These are phyloP conservation scores for Irpex rosettiformis DNA, from an alignment of 1,284 basidiomycete species.

Conservation along the genomic window DNA sequence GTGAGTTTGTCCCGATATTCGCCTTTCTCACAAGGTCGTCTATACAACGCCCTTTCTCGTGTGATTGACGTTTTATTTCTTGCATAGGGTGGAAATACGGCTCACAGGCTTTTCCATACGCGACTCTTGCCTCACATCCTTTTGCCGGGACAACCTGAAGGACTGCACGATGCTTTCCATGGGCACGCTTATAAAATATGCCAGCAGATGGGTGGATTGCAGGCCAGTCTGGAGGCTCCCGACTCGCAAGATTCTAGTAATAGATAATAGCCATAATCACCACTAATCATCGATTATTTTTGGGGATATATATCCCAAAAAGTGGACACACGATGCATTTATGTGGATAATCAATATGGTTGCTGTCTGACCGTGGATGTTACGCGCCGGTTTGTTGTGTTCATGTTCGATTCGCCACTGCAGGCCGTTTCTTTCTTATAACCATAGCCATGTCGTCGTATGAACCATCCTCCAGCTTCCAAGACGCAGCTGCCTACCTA, in stretches of 20 bases:
- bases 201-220: slow-evolving; percentile 46
- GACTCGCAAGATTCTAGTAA: background rate
- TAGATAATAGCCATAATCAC: slow-evolving; percentile 6
- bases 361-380: no score
- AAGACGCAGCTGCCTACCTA: slow-evolving; percentile 61
- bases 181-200: slow-evolving; percentile 41
- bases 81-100: slow-evolving; percentile 54
- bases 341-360: no score
- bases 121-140: slow-evolving; percentile 57
- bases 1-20: slow-evolving; percentile 41
- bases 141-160: slow-evolving; percentile 37
- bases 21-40: background rate
- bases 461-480: slow-evolving; percentile 49
- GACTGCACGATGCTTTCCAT: slow-evolving; percentile 53
- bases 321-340: background rate
- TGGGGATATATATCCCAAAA: background rate
- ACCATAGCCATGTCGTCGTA: slow-evolving; percentile 23
- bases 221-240: slow-evolving; percentile 18
- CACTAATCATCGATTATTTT: background rate
- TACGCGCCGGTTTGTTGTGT: background rate
- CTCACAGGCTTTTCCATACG: slow-evolving; percentile 67
- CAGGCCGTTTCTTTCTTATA: no score
- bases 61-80: slow-evolving; percentile 4
- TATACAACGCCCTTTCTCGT: background rate
- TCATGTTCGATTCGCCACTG: slow-evolving; percentile 1